These are phyloP conservation scores for Cryptosporidium canis DNA, from an alignment of 169 alveolate species.

Conservation along the genomic window DNA sequence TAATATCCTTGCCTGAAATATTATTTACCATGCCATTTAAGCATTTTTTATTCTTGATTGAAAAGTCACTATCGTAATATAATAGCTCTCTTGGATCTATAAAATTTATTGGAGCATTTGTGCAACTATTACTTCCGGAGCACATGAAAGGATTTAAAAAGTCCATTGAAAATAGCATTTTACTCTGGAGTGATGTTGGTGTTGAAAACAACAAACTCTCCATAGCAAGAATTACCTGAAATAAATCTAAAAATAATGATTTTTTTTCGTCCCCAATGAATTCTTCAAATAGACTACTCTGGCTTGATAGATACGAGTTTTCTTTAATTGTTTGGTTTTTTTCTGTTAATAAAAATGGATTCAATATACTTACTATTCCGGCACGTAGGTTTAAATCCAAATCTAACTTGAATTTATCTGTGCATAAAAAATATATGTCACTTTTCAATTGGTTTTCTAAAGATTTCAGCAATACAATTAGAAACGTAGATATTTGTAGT, in stretches of 20 bases:
- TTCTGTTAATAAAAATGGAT: conserved; percentile 8
- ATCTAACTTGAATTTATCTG: conserved; percentile 40
- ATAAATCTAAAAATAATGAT: conserved; percentile 19
- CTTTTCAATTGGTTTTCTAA: not conserved
- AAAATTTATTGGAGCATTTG: not conserved
- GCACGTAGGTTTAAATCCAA: not conserved
- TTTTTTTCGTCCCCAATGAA: conserved; percentile 12
- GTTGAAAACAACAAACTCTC: conserved; percentile 14
- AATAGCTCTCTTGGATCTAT: conserved; percentile 40
- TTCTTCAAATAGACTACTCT: not conserved
- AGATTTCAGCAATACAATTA: conserved; percentile 10
- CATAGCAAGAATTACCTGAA: conserved; percentile 50
- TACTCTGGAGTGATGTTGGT: conserved; percentile 41
- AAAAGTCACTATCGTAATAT: conserved; percentile 7
- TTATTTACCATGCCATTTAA: not conserved
- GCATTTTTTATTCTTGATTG: conserved; percentile 8
- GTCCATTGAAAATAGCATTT: not conserved
- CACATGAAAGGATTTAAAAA: not conserved
- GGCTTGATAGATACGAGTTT: not conserved
- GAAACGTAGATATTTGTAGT: conserved; percentile 24
- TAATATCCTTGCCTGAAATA: conserved; percentile 45
- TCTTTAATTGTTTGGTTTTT: not conserved
- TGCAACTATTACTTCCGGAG: not conserved
- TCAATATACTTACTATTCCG: conserved; percentile 20
- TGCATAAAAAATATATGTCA: conserved; percentile 14